phyloP scores from a whole-genome alignment of 1,284 basidiomycete genomes.

The Trichosporon asahii region DNA sequence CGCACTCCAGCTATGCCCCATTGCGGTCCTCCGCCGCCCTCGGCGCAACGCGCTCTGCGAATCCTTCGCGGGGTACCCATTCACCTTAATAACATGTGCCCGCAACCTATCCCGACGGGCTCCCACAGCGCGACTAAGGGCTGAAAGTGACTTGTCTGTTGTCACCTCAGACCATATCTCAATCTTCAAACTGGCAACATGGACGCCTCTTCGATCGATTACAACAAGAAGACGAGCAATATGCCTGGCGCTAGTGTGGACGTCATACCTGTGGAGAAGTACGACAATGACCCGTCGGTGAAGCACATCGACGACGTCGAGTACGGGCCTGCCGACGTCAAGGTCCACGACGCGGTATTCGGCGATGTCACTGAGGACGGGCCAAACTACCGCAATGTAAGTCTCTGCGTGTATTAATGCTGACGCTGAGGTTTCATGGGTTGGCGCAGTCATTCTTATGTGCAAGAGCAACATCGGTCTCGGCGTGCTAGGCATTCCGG shows the following conservation, averaged over 20 bases:
- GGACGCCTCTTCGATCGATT: not conserved
- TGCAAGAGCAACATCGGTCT: constrained; percentile 41
- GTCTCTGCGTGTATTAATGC: not conserved
- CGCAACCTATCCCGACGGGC: not conserved
- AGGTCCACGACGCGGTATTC: not conserved
- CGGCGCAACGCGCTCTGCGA: too few species aligned
- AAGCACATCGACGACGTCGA: not conserved
- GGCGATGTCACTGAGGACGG: not conserved
- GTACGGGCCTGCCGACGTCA: not conserved
- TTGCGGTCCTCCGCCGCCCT: not conserved
- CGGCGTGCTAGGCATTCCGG: constrained; percentile 40
- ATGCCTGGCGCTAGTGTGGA: not conserved
- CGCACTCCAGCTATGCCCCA: not conserved
- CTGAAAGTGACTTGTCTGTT: not conserved
- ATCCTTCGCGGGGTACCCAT: not conserved
- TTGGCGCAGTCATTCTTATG: constrained; percentile 28
- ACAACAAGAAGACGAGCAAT: not conserved
- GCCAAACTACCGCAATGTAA: constrained; percentile 3
- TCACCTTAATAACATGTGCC: not conserved
- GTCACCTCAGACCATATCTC: not conserved
- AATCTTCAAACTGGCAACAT: not conserved
- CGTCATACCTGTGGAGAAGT: not conserved
- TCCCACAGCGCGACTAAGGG: not conserved
- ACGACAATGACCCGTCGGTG: not conserved
- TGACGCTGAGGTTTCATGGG: not conserved